Evolutionary conservation across 108 stramenopile species (phyloP), one percentile per base, ranked within the genome.

Genomic region (Cyclostephanos tholiformis): DNA sequence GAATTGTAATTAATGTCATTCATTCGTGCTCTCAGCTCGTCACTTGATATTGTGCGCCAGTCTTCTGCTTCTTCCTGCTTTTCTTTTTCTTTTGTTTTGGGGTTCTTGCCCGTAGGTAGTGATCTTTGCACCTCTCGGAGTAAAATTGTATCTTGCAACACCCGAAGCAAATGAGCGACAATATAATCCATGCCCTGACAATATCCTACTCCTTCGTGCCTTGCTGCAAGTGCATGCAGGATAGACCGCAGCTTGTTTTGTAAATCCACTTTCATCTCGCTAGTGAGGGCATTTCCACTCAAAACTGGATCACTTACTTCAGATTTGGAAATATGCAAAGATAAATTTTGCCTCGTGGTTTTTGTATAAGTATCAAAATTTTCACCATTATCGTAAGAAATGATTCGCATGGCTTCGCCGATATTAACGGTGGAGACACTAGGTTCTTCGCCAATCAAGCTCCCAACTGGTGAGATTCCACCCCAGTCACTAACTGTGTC

Each of bases 161-260:
- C 86, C 46, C 94, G 78, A 35, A 95, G 89, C 63, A 95, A 76
- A 76, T 95, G 94, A 27, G 94, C 94, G 55, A 91, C 94, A 39
- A 95, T 75, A 53, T 95, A 95, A 76, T 95, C 94, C 94, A 92
- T 93, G 8, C 94, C 91, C 80, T 95, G 94, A 65, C 94, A 95
- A 68, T 95, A 95, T 8, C 94, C 94, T 36, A 95, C 86, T 23
- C 86, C 87, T 44, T 80, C 81, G 50, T 95, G 87, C n/a, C 85
- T 60, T 39, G 90, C 91, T 4, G 94, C 91, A 6, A 95, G 77
- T 27, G 83, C 84, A 77, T 95, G 90, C 32, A 95, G 80, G 58
- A 95, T 85, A 29, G 88, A 89, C 36, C 87, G 50, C 0, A 95
- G 86, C 65, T 95, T 91, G 67, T 86, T 84, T 75, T 91, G 91